Evolutionary conservation across 2,329 filamentous ascomycete genomes (phyloP).

Genomic region (Pestalotiopsis sp.): DNA sequence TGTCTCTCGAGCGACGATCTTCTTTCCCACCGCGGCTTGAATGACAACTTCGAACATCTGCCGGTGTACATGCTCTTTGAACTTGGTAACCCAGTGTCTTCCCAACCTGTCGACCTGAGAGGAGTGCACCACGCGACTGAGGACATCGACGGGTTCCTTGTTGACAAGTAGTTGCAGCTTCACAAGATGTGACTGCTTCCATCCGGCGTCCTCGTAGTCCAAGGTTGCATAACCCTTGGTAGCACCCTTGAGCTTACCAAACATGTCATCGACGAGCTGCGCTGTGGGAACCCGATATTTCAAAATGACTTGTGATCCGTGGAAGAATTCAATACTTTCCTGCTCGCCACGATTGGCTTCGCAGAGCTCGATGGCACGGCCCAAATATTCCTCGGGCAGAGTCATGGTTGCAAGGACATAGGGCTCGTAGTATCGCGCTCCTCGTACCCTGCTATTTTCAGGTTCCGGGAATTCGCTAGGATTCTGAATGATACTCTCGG

Average conservation of each 20-base stretch:
- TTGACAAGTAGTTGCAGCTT: conserved; percentile 95
- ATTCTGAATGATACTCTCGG: conserved; percentile 78
- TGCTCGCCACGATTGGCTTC: conserved; percentile 88
- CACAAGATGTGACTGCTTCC: conserved; percentile 76
- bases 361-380: conserved; percentile 92
- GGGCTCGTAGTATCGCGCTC: conserved; percentile 53
- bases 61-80: conserved; percentile 93
- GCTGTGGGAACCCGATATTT: conserved; percentile 89
- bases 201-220: conserved; percentile 95
- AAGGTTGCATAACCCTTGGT: conserved; percentile 96
- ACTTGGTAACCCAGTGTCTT: conserved; percentile 87
- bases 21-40: conserved; percentile 81
- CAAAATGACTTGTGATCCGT: conserved; percentile 87
- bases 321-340: conserved; percentile 87
- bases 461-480: conserved; percentile 83
- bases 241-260: conserved; percentile 90
- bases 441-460: conserved; percentile 50
- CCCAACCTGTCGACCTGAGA: conserved; percentile 83
- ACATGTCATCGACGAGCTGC: conserved; percentile 94
- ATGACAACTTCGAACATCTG: conserved; percentile 98
- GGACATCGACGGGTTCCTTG: conserved; percentile 89
- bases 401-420: conserved; percentile 77
- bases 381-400: conserved; percentile 90
- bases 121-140: conserved; percentile 84
- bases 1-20: conserved; percentile 87